These are phyloP conservation scores for Hypomontagnella monticulosa DNA, from an alignment of 495 filamentous ascomycete genomes.

Conservation along the genomic window DNA sequence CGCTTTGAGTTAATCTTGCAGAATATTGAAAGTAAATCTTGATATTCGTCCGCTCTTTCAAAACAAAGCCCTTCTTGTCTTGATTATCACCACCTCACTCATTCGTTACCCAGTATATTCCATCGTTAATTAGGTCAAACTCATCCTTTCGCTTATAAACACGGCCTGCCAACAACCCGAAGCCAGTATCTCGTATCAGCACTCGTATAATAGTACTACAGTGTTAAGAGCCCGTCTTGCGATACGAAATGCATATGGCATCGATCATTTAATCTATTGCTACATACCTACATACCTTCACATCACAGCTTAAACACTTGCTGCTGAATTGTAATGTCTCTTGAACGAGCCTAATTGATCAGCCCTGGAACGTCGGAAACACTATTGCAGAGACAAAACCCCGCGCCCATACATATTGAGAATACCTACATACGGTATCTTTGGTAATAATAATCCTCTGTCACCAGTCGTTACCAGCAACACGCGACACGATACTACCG, in stretches of 20 bases:
- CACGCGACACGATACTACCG: not conserved
- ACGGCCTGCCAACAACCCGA: not conserved
- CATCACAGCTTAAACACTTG: constrained; percentile 9
- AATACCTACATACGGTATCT: not conserved
- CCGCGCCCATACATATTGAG: too few relatives aligned
- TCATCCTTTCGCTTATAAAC: constrained; percentile 5
- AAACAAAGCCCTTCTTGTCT: not conserved
- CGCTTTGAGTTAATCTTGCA: constrained; percentile 15
- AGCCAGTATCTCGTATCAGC: constrained; percentile 11
- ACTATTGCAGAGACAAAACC: constrained; percentile 13
- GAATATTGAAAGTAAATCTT: constrained; percentile 29
- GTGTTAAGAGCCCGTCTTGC: not conserved
- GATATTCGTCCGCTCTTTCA: constrained; percentile 40
- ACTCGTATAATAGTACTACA: constrained; percentile 11
- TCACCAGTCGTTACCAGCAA: not conserved
- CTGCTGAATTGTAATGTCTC: constrained; percentile 29
- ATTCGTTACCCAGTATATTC: not conserved
- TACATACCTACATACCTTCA: constrained; percentile 11
- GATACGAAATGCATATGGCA: constrained; percentile 3
- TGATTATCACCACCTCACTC: not conserved
- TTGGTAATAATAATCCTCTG: not conserved
- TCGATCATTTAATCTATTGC: not conserved
- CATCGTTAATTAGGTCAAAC: not conserved
- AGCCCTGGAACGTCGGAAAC: constrained; percentile 22
- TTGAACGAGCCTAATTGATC: constrained; percentile 14